phyloP scores from a whole-genome alignment of 495 filamentous ascomycete species.

The Aspergillus heteromorphus region DNA sequence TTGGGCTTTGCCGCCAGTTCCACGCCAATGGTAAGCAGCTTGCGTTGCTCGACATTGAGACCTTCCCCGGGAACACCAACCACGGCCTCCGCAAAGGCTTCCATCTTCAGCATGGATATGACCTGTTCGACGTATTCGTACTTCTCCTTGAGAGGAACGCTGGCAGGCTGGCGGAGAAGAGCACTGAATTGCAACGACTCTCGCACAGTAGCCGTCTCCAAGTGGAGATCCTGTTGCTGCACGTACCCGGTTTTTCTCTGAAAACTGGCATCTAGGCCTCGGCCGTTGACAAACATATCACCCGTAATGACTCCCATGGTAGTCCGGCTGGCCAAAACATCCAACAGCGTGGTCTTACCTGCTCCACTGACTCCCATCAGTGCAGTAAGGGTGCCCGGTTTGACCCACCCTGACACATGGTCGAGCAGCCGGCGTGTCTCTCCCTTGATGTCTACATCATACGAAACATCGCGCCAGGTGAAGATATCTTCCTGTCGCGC shows the following conservation, averaged over 20 bases:
- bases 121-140: conserved; percentile 46
- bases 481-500: conserved; percentile 53
- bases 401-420: conserved; percentile 63
- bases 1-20: conserved; percentile 85
- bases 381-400: conserved; percentile 61
- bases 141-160: conserved; percentile 35
- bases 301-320: conserved; percentile 46
- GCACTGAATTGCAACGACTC: conserved; percentile 80
- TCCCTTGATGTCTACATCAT: conserved; percentile 59
- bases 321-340: conserved; percentile 52
- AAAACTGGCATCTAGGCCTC: conserved; percentile 62
- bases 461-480: conserved; percentile 69
- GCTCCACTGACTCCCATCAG: conserved; percentile 61
- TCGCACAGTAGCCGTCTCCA: conserved; percentile 79
- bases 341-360: conserved; percentile 61
- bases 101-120: conserved; percentile 44
- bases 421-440: conserved; percentile 55
- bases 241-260: conserved; percentile 91
- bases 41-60: conserved; percentile 87
- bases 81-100: conserved; percentile 37
- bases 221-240: conserved; percentile 88
- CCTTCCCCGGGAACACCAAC: conserved; percentile 46
- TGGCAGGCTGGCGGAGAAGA: conserved; percentile 69
- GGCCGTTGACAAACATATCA: conserved; percentile 49
- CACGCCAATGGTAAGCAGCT: conserved; percentile 83